Conservation (phyloP, 345 rosid species). For the Rhizophora apiculata region DNA sequence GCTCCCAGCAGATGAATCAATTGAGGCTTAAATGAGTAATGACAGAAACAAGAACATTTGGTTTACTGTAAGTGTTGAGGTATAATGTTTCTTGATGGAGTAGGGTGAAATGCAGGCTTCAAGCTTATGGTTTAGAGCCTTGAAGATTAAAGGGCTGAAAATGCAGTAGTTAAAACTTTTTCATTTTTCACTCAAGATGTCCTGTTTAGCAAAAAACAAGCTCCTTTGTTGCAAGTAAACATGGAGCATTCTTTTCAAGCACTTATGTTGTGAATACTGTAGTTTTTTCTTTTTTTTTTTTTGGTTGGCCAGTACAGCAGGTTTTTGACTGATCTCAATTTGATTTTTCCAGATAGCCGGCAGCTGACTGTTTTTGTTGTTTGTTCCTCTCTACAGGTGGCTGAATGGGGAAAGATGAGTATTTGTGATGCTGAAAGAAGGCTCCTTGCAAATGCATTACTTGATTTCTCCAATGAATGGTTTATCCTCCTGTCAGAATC, state of each 20-base stretch:
- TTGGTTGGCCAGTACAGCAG: neutral
- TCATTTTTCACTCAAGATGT: neutral
- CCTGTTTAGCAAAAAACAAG: neutral
- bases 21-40: neutral
- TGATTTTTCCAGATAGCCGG: neutral
- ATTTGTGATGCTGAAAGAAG: constrained; percentile 95
- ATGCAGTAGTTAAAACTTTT: neutral
- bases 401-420: constrained; percentile 98
- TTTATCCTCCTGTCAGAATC: constrained; percentile 91
- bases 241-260: neutral
- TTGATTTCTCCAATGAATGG: constrained; percentile 82
- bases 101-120: neutral
- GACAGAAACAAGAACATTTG: neutral
- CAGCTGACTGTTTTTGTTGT: neutral
- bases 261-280: neutral
- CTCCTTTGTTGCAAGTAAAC: neutral
- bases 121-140: neutral
- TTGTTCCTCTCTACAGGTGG: constrained; percentile 40
- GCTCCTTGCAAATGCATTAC: constrained; percentile 87
- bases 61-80: neutral
- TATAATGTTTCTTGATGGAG: too few species aligned
- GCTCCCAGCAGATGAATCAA: too few species aligned
- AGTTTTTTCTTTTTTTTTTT: neutral
- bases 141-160: neutral
- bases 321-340: neutral